These are phyloP conservation scores for Paramecium pentaurelia DNA, from an alignment of 73 alveolate species.

Conservation along the genomic window DNA sequence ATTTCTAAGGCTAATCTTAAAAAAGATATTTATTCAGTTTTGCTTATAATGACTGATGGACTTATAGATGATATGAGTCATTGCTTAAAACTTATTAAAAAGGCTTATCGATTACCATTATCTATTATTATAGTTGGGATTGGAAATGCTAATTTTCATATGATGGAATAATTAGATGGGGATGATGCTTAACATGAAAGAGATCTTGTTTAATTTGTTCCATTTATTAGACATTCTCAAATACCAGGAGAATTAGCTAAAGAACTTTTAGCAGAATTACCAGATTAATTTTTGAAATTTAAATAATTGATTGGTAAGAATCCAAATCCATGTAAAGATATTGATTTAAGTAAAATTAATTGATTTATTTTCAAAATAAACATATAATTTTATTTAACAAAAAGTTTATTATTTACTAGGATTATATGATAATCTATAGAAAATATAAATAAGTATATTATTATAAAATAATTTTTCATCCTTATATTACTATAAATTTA, in stretches of 20 bases:
- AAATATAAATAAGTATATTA: too few relatives aligned
- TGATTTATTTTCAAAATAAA: neutral
- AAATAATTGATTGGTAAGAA: neutral
- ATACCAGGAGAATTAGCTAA: conserved; percentile 64
- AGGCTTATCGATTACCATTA: conserved; percentile 74
- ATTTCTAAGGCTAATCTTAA: neutral
- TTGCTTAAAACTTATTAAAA: conserved; percentile 69
- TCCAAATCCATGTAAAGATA: neutral
- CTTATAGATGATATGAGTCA: conserved; percentile 84
- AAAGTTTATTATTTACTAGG: too few relatives aligned
- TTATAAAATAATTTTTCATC: too few relatives aligned
- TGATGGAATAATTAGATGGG: conserved; percentile 66
- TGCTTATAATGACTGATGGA: conserved; percentile 92
- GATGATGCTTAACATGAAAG: conserved; percentile 24
- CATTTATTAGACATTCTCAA: conserved; percentile 54
- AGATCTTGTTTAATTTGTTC: conserved; percentile 78
- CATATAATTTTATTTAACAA: too few relatives aligned
- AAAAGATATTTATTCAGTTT: conserved; percentile 64
- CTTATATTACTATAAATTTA: too few relatives aligned
- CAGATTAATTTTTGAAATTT: conserved; percentile 11
- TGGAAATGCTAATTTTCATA: conserved; percentile 84
- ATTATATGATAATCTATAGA: too few relatives aligned
- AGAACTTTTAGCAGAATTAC: conserved; percentile 73
- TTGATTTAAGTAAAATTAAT: neutral
- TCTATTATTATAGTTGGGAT: conserved; percentile 90